Percentiles rank a stretch among this genome's conserved stretches.
phyloP scores from a whole-genome alignment of 1,139 yeast species.

The Taphrina confusa region DNA sequence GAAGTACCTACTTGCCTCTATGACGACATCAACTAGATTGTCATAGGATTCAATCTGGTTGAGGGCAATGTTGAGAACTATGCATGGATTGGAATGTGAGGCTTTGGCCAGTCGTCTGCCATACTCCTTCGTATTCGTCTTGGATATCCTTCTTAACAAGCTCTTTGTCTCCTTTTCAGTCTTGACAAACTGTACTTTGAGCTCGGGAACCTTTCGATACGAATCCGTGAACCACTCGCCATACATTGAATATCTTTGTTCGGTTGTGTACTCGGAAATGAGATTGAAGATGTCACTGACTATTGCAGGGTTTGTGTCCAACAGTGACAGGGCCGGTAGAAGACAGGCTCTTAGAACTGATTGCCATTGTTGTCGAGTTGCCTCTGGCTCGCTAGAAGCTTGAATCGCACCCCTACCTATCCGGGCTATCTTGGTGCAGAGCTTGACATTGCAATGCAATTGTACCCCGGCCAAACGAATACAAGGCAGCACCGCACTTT shows the following conservation, averaged over 20 bases:
- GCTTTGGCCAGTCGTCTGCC: constrained; percentile 75
- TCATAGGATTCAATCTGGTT: constrained; percentile 82
- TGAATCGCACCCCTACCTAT: constrained; percentile 52
- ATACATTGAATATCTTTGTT: constrained; percentile 73
- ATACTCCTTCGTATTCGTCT: constrained; percentile 74
- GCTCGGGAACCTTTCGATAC: constrained; percentile 57
- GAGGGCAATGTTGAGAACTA: constrained; percentile 56
- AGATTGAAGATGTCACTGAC: constrained; percentile 63
- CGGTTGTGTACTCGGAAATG: constrained; percentile 58
- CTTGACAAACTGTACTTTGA: constrained; percentile 64
- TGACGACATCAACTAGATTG: constrained; percentile 74
- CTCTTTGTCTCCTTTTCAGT: constrained; percentile 84
- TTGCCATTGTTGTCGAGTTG: constrained; percentile 54
- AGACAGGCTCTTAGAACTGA: constrained; percentile 65
- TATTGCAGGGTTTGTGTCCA: constrained; percentile 63
- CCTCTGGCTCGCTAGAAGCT: constrained; percentile 39
- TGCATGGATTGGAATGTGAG: constrained; percentile 79
- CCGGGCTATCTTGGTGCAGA: constrained; percentile 64
- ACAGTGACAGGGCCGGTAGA: constrained; percentile 65
- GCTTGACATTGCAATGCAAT: constrained; percentile 54
- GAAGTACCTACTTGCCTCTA: constrained; percentile 77
- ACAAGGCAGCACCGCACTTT: constrained; percentile 53
- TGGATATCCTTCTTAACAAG: constrained; percentile 79
- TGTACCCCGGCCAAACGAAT: constrained; percentile 61
- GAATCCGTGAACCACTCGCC: constrained; percentile 72